phyloP scores from a whole-genome alignment of 768 basidiomycete genomes.

The Xerocomellus chrysenteron region DNA sequence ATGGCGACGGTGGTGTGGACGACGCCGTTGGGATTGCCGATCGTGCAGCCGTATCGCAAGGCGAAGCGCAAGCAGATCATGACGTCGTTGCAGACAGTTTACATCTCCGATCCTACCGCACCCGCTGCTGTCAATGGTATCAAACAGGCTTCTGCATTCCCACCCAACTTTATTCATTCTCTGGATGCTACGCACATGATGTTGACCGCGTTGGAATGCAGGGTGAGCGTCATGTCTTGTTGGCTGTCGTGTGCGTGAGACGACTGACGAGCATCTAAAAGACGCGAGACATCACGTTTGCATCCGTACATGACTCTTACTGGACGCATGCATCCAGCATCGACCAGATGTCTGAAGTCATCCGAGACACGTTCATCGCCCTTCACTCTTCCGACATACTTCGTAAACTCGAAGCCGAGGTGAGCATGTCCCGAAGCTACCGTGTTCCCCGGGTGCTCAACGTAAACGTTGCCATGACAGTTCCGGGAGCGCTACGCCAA shows the following conservation, averaged over 20 bases:
- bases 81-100: conserved; percentile 84
- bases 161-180: conserved; percentile 97
- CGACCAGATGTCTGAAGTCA: conserved; percentile 84
- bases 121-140: conserved; percentile 75
- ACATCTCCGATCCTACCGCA: conserved; percentile 81
- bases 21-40: conserved; percentile 90
- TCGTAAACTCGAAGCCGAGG: conserved; percentile 68
- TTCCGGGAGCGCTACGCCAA: conserved; percentile 77
- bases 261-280: conserved; percentile 29
- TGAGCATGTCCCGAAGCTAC: conserved; percentile 30
- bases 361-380: conserved; percentile 91
- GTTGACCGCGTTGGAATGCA: conserved; percentile 88
- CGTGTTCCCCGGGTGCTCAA: not conserved
- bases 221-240: conserved; percentile 44
- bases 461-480: conserved; percentile 34
- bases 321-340: conserved; percentile 94
- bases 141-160: conserved; percentile 96
- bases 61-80: conserved; percentile 75
- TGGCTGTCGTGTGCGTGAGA: not conserved
- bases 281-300: conserved; percentile 79
- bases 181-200: conserved; percentile 99
- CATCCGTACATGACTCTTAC: conserved; percentile 98
- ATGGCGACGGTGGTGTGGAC: conserved; percentile 98
- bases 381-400: conserved; percentile 89
- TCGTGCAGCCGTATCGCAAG: conserved; percentile 96